Conservation (phyloP, 352 stramenopile species). For the Phytophthora sp. region DNA sequence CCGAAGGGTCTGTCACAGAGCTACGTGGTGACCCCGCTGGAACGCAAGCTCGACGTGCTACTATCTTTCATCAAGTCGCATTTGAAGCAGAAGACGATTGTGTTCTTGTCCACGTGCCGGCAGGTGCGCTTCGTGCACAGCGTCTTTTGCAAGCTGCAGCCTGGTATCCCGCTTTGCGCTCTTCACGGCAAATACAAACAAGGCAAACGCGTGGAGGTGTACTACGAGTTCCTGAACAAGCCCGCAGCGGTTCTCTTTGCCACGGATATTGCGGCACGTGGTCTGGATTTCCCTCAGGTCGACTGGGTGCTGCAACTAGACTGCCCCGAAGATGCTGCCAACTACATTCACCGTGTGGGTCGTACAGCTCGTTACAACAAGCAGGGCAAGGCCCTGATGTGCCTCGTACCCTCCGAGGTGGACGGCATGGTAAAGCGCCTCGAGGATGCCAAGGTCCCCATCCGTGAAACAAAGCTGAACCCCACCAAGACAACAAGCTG, state of each 20-base stretch:
- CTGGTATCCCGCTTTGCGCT: constrained; percentile 95
- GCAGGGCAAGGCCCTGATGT: constrained; percentile 93
- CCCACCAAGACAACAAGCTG: constrained; percentile 95
- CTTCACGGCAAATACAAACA: constrained; percentile 99
- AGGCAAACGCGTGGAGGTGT: constrained; percentile 97
- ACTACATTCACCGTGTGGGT: constrained; percentile 99
- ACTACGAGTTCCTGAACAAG: constrained; percentile 98
- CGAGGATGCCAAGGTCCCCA: constrained; percentile 93
- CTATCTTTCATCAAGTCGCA: constrained; percentile 99
- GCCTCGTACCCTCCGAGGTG: constrained; percentile 93
- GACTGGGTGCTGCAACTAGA: constrained; percentile 99
- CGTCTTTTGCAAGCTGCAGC: constrained; percentile 97
- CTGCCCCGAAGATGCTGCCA: constrained; percentile 96
- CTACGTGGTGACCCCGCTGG: constrained; percentile 94
- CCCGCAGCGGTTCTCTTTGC: constrained; percentile 95
- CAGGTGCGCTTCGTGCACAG: constrained; percentile 96
- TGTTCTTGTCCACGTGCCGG: constrained; percentile 98
- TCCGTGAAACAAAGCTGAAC: constrained; percentile 98
- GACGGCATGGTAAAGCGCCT: constrained; percentile 88
- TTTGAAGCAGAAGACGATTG: constrained; percentile 98
- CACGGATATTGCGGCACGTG: constrained; percentile 98
- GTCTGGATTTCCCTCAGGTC: constrained; percentile 98
- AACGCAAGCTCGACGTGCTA: constrained; percentile 98
- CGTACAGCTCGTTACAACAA: constrained; percentile 96
- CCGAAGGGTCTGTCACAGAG: constrained; percentile 94